These are phyloP conservation scores for Apiospora marii DNA, from an alignment of 2,329 filamentous ascomycete genomes.

Conservation along the genomic window DNA sequence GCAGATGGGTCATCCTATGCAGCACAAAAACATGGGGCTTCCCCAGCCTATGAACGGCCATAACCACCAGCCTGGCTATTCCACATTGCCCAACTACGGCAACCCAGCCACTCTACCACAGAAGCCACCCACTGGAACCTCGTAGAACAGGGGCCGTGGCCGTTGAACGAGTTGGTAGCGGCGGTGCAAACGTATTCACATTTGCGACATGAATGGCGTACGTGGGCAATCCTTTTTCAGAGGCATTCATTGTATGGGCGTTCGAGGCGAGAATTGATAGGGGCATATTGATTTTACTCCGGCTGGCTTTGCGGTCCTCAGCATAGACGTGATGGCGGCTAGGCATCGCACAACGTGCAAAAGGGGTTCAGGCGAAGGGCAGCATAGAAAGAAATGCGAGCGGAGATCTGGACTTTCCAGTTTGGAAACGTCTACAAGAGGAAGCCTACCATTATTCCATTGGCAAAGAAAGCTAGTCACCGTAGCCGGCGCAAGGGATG, in stretches of 20 bases:
- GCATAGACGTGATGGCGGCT: conserved; percentile 20
- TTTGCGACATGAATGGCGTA: conserved; percentile 23
- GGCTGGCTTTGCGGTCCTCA: not conserved
- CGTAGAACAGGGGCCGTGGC: conserved; percentile 44
- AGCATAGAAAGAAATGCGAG: conserved; percentile 15
- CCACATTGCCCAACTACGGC: conserved; percentile 64
- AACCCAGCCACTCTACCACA: conserved; percentile 68
- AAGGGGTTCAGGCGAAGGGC: not conserved
- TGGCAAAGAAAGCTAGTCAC: conserved; percentile 15
- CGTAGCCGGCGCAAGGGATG: conserved; percentile 16
- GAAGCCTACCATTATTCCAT: conserved; percentile 13
- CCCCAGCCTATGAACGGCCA: conserved; percentile 26
- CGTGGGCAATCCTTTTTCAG: conserved; percentile 16
- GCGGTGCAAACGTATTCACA: not conserved
- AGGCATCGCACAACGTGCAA: conserved; percentile 8
- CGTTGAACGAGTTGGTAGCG: conserved; percentile 18
- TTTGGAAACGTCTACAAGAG: conserved; percentile 15
- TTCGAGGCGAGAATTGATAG: conserved; percentile 23
- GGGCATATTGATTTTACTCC: conserved; percentile 13
- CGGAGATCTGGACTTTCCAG: conserved; percentile 1
- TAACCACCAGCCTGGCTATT: conserved; percentile 46
- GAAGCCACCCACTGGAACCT: conserved; percentile 62
- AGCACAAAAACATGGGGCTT: conserved; percentile 50
- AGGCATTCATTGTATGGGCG: conserved; percentile 26
- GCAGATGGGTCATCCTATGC: conserved; percentile 45